phyloP scores from a whole-genome alignment of 345 rosid genomes.

The Erysimum cheiranthoides region DNA sequence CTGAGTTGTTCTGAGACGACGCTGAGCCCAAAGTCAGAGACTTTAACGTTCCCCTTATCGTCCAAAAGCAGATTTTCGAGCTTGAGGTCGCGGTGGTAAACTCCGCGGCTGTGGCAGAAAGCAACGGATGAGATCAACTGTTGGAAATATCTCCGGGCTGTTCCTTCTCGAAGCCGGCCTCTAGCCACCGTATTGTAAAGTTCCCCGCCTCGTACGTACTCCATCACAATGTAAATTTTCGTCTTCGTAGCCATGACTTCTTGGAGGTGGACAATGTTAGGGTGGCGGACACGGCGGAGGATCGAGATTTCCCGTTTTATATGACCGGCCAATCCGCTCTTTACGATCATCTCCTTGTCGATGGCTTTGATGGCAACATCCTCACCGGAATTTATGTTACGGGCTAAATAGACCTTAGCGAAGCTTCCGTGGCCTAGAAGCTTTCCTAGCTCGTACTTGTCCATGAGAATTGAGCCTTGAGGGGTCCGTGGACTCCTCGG shows the following conservation, averaged over 20 bases:
- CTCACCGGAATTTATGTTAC: conserved; percentile 60
- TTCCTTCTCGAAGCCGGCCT: conserved; percentile 74
- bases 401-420: conserved; percentile 87
- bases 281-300: conserved; percentile 76
- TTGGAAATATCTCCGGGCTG: conserved; percentile 70
- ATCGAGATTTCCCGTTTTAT: conserved; percentile 93
- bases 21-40: conserved; percentile 88
- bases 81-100: conserved; percentile 91
- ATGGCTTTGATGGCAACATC: conserved; percentile 91
- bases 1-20: conserved; percentile 73
- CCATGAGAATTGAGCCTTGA: conserved; percentile 55
- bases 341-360: conserved; percentile 66
- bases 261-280: conserved; percentile 64
- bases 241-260: conserved; percentile 89
- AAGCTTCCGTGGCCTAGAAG: conserved; percentile 96
- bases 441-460: conserved; percentile 84
- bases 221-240: conserved; percentile 89
- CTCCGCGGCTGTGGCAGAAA: conserved; percentile 86
- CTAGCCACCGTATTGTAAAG: conserved; percentile 71
- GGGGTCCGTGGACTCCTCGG: conserved; percentile 42
- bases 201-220: conserved; percentile 88
- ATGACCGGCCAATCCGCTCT: conserved; percentile 57
- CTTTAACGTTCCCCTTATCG: conserved; percentile 70
- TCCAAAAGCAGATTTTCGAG: conserved; percentile 86
- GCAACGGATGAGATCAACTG: conserved; percentile 86